These are phyloP conservation scores for Neospora caninum DNA, from an alignment of 169 alveolate species.

Conservation along the genomic window DNA sequence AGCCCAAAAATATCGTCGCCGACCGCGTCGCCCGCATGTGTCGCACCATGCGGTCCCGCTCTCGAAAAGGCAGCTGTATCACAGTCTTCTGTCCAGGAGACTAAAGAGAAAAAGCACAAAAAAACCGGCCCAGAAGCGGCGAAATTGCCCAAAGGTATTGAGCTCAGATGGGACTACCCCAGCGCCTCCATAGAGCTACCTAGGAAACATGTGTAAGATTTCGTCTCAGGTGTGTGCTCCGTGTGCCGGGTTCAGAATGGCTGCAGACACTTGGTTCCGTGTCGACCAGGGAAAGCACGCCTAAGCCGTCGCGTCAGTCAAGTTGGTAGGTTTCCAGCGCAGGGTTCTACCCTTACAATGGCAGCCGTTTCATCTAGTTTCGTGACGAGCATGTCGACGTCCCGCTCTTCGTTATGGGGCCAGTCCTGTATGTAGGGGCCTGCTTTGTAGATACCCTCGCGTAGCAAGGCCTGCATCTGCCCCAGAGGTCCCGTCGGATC, in stretches of 20 bases:
- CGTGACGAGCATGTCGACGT: slow-evolving; percentile 29
- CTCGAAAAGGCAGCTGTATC: slow-evolving; percentile 29
- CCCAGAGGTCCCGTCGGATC: slow-evolving; percentile 42
- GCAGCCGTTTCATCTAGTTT: slow-evolving; percentile 45
- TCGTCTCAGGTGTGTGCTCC: no score
- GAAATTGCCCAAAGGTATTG: no score
- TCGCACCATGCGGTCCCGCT: slow-evolving; percentile 3
- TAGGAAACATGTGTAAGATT: no score
- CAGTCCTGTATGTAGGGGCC: slow-evolving; percentile 25
- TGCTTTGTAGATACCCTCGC: slow-evolving; percentile 24
- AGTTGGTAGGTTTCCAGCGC: no score
- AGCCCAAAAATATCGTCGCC: slow-evolving; percentile 35
- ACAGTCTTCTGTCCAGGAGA: slow-evolving; percentile 54
- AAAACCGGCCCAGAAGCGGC: no score
- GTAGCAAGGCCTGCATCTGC: slow-evolving; percentile 19
- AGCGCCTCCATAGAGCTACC: no score
- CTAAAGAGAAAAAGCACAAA: neutral
- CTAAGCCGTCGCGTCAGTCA: no score
- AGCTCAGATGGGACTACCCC: no score
- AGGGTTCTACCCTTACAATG: neutral
- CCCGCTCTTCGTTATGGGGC: slow-evolving; percentile 31
- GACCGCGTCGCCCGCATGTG: slow-evolving; percentile 33
- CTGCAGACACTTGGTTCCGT: no score
- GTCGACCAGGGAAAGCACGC: no score
- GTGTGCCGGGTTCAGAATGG: no score